Base-by-base conservation (phyloP, 176 grass and related monocot species). In the Poa pratensis region DNA sequence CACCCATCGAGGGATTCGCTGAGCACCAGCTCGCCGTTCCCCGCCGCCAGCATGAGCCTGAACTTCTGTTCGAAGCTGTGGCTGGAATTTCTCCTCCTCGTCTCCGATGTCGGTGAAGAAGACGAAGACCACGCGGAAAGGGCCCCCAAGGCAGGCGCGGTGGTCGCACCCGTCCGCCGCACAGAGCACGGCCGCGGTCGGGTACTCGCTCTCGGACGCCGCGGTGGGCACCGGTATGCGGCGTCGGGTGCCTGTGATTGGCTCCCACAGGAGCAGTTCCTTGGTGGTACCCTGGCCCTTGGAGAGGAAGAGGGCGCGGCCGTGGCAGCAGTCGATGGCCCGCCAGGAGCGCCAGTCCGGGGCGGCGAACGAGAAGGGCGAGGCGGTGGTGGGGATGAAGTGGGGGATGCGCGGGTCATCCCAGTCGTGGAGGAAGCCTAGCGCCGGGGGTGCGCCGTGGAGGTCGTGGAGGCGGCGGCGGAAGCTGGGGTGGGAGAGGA, bases 321-420 rank as follows among this genome's bases (percentile, higher is more conserved):
- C 68, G 68, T 71, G 68, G 68, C 20, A 39, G 68, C 39, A 71
- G 68, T 71, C 68, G 39, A 72, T 12, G n/a, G 69, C n/a, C n/a
- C 42, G 69, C 42, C 69, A 73, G 11, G 45, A 24, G 42, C 40
- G 11, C 11, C 11, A 1, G 39, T 71, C 37, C 22, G 12, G 69
- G 3, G 40, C 69, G 5, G 69, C 0, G 69, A 72, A 39, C 20
- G 68, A 71, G 39, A 45, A 71, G 68, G 68, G 22, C 11, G 68
- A 45, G 20, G 20, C 10, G 39, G 68, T 71, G n/a, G 69, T 46
- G 69, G 69, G n/a, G n/a, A 72, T 14, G n/a, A 72, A 72, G n/a
- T 14, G 11, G 0, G 69, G 3, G 2, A 45, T 16, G 20, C 6
- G 20, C 67, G 22, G 11, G 19, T 39, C 1, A 10, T 22, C 1